Evolutionary conservation across 345 rosid genomes (phyloP).

Genomic region (Dovyalis caffra): DNA sequence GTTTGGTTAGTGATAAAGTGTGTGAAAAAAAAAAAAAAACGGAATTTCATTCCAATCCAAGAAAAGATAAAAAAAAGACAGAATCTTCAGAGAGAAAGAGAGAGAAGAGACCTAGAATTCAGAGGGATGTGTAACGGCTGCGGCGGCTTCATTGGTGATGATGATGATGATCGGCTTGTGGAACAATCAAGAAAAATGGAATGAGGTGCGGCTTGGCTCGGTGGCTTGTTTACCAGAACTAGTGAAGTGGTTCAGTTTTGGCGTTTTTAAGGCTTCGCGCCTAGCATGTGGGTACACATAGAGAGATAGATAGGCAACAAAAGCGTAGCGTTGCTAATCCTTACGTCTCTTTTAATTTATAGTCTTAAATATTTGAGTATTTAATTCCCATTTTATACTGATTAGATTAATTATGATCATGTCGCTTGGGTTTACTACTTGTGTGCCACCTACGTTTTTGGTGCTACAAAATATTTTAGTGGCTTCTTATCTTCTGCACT

Average conservation of each 20-base stretch:
- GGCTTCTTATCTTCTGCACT: too few relatives aligned
- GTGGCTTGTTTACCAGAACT: background rate
- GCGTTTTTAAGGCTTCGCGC: background rate
- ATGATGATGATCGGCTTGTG: background rate
- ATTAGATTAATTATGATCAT: too few relatives aligned
- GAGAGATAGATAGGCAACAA: too few relatives aligned
- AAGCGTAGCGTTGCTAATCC: too few relatives aligned
- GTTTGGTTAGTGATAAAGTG: conserved; percentile 28
- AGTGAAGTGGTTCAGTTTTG: background rate
- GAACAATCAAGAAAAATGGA: background rate
- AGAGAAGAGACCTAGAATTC: conserved; percentile 23
- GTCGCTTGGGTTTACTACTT: too few relatives aligned
- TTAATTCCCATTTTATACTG: too few relatives aligned
- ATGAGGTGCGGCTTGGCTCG: background rate
- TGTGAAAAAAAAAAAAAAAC: background rate
- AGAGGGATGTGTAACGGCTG: conserved; percentile 8
- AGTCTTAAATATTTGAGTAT: too few relatives aligned
- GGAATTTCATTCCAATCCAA: background rate
- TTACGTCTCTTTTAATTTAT: too few relatives aligned
- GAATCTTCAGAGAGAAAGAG: background rate
- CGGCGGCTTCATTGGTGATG: conserved; percentile 11
- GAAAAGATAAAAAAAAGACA: background rate
- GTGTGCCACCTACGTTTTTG: too few relatives aligned
- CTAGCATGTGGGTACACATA: background rate
- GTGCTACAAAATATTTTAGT: too few relatives aligned